A percentile compares a stretch with the other conserved stretches of the same genome.
Conservation (phyloP, 2,329 filamentous ascomycete species). For the Beauveria sp. region DNA sequence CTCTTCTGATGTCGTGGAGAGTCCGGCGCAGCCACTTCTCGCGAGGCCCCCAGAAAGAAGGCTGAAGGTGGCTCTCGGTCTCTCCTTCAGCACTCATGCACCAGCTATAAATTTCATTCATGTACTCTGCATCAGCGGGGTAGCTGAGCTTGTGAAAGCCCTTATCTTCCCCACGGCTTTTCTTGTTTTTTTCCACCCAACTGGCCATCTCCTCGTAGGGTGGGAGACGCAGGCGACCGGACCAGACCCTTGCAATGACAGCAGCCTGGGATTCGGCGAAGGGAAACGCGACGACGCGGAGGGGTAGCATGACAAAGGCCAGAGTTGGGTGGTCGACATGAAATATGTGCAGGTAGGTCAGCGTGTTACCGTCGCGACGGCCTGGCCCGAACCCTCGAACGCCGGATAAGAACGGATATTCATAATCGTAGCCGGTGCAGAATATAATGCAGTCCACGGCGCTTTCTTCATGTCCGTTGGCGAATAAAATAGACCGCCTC, state of each 20-base stretch:
- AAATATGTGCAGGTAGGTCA: background rate
- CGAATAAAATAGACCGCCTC: background rate
- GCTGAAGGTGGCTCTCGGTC: background rate
- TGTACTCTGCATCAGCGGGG: background rate
- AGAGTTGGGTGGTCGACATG: background rate
- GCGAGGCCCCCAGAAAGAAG: background rate
- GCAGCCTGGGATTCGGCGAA: background rate
- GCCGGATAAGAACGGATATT: background rate
- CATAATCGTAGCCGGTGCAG: background rate
- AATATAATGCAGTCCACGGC: background rate
- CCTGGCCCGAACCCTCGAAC: background rate
- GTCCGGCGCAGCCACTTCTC: background rate
- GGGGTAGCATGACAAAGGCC: background rate
- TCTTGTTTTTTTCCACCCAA: too few relatives aligned
- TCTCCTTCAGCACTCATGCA: background rate
- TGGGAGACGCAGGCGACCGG: background rate
- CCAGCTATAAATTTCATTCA: background rate
- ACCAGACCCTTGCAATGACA: background rate
- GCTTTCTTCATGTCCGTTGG: background rate
- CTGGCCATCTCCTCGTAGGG: background rate
- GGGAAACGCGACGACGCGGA: background rate
- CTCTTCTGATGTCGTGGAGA: constrained; percentile 1
- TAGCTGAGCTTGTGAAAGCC: too few relatives aligned
- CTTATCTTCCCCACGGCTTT: too few relatives aligned
- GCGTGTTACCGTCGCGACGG: background rate